Base-by-base conservation (phyloP, 495 filamentous ascomycete genomes). In the Aspergillus hancockii region DNA sequence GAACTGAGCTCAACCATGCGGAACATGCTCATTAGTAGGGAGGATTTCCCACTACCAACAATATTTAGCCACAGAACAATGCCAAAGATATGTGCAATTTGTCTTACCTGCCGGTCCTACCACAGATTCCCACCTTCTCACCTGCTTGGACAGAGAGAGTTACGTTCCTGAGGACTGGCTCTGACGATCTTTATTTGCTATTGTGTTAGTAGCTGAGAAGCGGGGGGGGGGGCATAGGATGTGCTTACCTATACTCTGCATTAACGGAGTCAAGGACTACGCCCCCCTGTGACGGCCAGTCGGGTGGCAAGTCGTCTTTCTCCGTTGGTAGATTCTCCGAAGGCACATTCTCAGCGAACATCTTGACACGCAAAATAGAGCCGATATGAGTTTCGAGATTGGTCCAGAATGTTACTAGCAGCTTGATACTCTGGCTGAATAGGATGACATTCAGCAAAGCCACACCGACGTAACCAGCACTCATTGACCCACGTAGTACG, bases 391-490 rank as follows among this genome's bases (percentile, higher is more conserved):
- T 85, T 51, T 85, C 83, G 28, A 86, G 70, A 54, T 76, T 77
- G 10, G 83, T 84, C 82, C 82, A 86, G 60, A 77, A 80, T n/a
- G 75, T 77, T 12, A 85, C 70, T 19, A 84, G 59, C 4, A 80
- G 67, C 59, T 79, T 79, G 60, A 85, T 73, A 49, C 69, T 76
- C 50, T 82, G 76, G 38, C 74, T 80, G 67, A 84, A 84, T 18
- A 75, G 62, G n/a, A 85, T 81, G 28, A 87, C 73, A 59, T 85
- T 85, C 28, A 83, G 61, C 13, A 87, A 61, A 0, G 86, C 84
- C 8, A 87, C 79, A 34, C 85, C 86, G 12, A 83, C 75, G 49
- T 75, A 81, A 5, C 79, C 82, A 5, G 76, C 75, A 51, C 73
- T 77, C 13, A 81, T 54, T 16, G 70, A 67, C 8, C 75, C 77